Percentiles rank a stretch among this genome's conserved stretches.
These are phyloP conservation scores for Bacidia rubella DNA, from an alignment of 495 filamentous ascomycete species.

Conservation along the genomic window DNA sequence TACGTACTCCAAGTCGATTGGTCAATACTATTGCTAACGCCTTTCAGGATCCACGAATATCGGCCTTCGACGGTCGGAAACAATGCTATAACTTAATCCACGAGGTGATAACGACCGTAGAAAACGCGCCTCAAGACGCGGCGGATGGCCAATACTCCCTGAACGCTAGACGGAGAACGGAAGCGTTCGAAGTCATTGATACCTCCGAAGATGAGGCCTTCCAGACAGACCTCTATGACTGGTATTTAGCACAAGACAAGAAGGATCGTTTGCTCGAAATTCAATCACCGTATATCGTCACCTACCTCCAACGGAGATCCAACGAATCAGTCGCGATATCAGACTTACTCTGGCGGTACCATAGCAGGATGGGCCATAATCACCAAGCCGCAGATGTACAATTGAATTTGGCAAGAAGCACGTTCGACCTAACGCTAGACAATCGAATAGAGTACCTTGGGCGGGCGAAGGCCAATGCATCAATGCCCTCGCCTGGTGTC, in stretches of 20 bases:
- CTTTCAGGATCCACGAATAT: conserved; percentile 49
- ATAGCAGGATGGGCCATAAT: conserved; percentile 62
- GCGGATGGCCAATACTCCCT: conserved; percentile 66
- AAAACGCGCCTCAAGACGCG: conserved; percentile 53
- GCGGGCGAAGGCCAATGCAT: conserved; percentile 74
- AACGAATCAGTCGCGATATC: conserved; percentile 56
- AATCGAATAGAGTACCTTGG: conserved; percentile 80
- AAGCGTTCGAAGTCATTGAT: conserved; percentile 80
- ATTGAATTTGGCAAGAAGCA: conserved; percentile 65
- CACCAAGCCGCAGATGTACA: conserved; percentile 81
- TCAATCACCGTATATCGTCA: conserved; percentile 67
- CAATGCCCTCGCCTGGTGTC: conserved; percentile 56
- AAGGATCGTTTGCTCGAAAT: conserved; percentile 71
- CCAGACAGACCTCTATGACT: conserved; percentile 88
- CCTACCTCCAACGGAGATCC: conserved; percentile 69
- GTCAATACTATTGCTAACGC: conserved; percentile 32
- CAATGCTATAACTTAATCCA: conserved; percentile 75
- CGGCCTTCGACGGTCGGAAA: conserved; percentile 54
- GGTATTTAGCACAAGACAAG: conserved; percentile 78
- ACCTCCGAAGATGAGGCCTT: conserved; percentile 82
- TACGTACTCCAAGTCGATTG: conserved; percentile 18
- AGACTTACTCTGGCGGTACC: conserved; percentile 86
- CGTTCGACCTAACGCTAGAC: conserved; percentile 59
- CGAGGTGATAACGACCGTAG: conserved; percentile 60
- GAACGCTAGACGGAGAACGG: conserved; percentile 60